phyloP scores from a whole-genome alignment of 1,284 basidiomycete species.

The Rhizoctonia solani region DNA sequence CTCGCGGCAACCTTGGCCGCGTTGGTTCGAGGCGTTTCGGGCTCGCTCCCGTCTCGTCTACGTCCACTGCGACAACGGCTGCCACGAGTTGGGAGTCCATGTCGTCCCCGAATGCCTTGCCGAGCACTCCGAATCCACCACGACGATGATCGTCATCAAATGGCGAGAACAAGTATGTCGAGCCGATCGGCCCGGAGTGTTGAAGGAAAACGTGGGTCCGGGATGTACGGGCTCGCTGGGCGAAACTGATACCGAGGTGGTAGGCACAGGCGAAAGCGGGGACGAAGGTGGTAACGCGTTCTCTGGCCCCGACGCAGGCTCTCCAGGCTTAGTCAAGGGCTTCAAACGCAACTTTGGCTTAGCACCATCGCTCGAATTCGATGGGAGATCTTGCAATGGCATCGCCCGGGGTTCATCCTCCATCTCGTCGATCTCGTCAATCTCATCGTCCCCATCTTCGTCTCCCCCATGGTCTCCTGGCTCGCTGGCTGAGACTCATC shows the following conservation, averaged over 20 bases:
- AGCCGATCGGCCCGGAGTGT: no score
- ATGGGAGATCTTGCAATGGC: conserved; percentile 18
- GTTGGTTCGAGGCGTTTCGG: conserved; percentile 28
- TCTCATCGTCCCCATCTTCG: conserved; percentile 4
- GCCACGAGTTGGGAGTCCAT: conserved; percentile 12
- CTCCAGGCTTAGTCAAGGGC: conserved; percentile 14
- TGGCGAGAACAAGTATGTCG: conserved; percentile 26
- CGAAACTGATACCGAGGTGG: conserved; percentile 19
- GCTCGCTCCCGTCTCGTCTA: conserved; percentile 24
- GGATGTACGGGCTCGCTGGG: conserved; percentile 27
- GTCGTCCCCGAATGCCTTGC: conserved; percentile 32
- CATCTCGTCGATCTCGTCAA: conserved; percentile 6
- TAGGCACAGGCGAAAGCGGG: conserved; percentile 27
- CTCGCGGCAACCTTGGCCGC: conserved; percentile 33
- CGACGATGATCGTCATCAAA: conserved; percentile 28
- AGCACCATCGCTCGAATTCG: conserved; percentile 19
- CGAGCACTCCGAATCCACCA: conserved; percentile 25
- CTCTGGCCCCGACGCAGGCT: conserved; percentile 5
- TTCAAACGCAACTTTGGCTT: conserved; percentile 30
- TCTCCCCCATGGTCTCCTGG: neutral
- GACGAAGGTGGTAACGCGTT: conserved; percentile 28
- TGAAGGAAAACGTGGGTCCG: no score
- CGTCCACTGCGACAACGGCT: neutral
- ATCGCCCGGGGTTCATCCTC: conserved; percentile 3
- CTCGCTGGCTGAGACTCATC: conserved; percentile 18